phyloP scores from a whole-genome alignment of 106 monocot species.

The Dendrobium officinale region DNA sequence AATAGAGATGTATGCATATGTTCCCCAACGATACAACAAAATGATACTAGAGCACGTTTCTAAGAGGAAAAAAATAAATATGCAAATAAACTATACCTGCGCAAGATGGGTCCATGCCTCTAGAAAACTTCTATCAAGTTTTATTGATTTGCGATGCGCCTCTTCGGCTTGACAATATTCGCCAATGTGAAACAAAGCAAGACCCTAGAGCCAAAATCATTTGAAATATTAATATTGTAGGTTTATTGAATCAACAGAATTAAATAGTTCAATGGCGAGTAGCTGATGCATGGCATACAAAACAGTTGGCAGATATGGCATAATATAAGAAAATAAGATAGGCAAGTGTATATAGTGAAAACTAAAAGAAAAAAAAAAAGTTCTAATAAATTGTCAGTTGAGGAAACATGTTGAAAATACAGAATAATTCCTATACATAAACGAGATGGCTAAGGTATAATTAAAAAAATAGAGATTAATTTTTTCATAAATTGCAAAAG shows the following conservation, averaged over 20 bases:
- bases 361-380: not conserved
- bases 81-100: slow-evolving; percentile 43
- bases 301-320: not conserved
- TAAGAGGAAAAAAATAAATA: not conserved
- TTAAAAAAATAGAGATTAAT: too few species aligned
- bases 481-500: too few species aligned
- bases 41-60: not conserved
- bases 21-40: not conserved
- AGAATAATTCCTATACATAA: too few species aligned
- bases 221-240: not conserved
- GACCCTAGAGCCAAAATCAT: slow-evolving; percentile 43
- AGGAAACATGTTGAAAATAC: not conserved
- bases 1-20: not conserved
- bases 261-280: not conserved
- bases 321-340: not conserved
- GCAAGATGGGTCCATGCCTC: slow-evolving; percentile 86
- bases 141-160: slow-evolving; percentile 69
- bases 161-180: slow-evolving; percentile 72
- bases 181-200: slow-evolving; percentile 72
- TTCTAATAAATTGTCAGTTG: not conserved
- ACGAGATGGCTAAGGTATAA: too few species aligned
- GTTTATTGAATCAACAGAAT: not conserved
- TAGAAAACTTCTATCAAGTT: slow-evolving; percentile 59
- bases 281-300: not conserved
- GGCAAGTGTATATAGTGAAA: not conserved